A percentile compares a stretch with the other conserved stretches of the same genome.
These are phyloP conservation scores for Solanum chilense DNA, from an alignment of 257 asterid species.

Conservation along the genomic window DNA sequence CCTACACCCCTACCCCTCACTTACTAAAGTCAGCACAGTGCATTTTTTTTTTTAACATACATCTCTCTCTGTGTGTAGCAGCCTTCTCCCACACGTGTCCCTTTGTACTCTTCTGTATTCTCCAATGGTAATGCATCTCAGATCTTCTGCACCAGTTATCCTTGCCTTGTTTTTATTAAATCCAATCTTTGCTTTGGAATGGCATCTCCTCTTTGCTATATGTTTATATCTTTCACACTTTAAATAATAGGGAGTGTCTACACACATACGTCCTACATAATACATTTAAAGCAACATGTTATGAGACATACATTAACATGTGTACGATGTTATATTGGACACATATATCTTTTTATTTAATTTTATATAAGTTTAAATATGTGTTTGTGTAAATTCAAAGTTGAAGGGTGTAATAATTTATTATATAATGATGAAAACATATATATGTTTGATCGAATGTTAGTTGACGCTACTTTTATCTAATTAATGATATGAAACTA, in stretches of 20 bases:
- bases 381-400: rapidly evolving
- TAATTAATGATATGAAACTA: background rate
- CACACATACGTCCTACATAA: too few relatives aligned
- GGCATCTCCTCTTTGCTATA: background rate
- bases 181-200: background rate
- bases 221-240: background rate
- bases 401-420: rapidly evolving
- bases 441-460: background rate
- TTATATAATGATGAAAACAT: too few relatives aligned
- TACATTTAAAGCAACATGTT: too few relatives aligned
- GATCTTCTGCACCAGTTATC: background rate
- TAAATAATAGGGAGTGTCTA: background rate
- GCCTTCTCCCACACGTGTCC: constrained; percentile 47
- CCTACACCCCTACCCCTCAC: background rate
- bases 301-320: too few relatives aligned
- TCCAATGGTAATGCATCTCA: background rate
- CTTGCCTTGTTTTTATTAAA: background rate
- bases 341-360: too few relatives aligned
- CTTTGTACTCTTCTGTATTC: constrained; percentile 5
- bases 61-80: constrained; percentile 3
- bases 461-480: background rate
- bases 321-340: too few relatives aligned
- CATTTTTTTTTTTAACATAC: background rate
- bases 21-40: background rate
- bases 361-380: rapidly evolving